These are phyloP conservation scores for Yarrowia porcina DNA, from an alignment of 805 yeast species.

Conservation along the genomic window DNA sequence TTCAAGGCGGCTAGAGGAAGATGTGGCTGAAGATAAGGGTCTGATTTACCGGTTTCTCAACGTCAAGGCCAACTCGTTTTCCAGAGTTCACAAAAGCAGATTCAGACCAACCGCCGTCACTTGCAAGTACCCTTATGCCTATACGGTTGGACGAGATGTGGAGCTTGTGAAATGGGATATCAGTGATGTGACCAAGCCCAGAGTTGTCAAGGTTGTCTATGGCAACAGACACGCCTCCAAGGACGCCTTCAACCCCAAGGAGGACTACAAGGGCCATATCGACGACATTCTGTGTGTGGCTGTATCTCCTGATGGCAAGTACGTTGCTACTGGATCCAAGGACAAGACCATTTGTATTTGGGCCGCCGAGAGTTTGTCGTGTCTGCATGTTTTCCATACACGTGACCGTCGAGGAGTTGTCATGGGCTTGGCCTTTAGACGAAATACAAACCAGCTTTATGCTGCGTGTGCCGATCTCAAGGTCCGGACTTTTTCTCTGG, in stretches of 20 bases:
- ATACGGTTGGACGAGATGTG: slow-evolving; percentile 78
- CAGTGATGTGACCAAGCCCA: slow-evolving; percentile 55
- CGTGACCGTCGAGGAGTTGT: slow-evolving; percentile 69
- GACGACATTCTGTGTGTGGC: slow-evolving; percentile 77
- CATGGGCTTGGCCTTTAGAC: slow-evolving; percentile 69
- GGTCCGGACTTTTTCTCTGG: slow-evolving; percentile 80
- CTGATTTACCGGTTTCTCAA: slow-evolving; percentile 62
- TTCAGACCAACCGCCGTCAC: slow-evolving; percentile 44
- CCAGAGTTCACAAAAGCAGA: slow-evolving; percentile 25
- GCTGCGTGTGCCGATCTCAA: slow-evolving; percentile 92
- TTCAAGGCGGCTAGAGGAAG: slow-evolving; percentile 73
- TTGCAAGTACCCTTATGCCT: slow-evolving; percentile 59
- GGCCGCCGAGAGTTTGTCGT: slow-evolving; percentile 75
- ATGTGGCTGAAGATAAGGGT: slow-evolving; percentile 88
- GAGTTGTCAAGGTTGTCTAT: slow-evolving; percentile 57
- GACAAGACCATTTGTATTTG: slow-evolving; percentile 81
- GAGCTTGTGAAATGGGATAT: slow-evolving; percentile 79
- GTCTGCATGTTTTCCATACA: slow-evolving; percentile 74
- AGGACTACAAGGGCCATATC: slow-evolving; percentile 65
- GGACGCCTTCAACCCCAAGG: slow-evolving; percentile 43
- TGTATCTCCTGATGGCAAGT: slow-evolving; percentile 81
- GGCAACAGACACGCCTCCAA: slow-evolving; percentile 42
- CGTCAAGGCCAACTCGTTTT: slow-evolving; percentile 6
- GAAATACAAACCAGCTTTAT: slow-evolving; percentile 77
- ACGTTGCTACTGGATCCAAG: slow-evolving; percentile 85